phyloP scores from a whole-genome alignment of 148 eudicot genomes.

The Vaccinium vitisidaea region DNA sequence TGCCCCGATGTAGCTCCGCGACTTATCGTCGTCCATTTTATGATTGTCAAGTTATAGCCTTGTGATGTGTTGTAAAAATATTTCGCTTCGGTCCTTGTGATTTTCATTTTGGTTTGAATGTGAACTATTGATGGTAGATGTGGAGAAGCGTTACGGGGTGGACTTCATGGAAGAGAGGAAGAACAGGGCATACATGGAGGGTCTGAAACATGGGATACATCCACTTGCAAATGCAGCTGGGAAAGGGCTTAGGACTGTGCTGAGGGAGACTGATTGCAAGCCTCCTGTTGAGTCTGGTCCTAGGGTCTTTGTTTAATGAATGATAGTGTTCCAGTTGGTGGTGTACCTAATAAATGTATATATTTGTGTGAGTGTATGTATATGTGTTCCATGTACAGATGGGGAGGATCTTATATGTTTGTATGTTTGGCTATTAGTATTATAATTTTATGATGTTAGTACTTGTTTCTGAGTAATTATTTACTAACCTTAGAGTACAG shows the following conservation, averaged over 20 bases:
- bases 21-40: no score
- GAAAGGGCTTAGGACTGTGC: conserved; percentile 64
- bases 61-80: no score
- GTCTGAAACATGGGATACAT: conserved; percentile 62
- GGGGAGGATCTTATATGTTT: not conserved
- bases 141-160: conserved; percentile 47
- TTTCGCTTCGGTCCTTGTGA: not conserved
- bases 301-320: conserved; percentile 19
- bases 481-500: no score
- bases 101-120: not conserved
- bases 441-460: not conserved
- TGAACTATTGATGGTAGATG: conserved; percentile 28
- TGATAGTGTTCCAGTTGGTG: not conserved
- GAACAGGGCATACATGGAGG: conserved; percentile 64
- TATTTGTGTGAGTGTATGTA: not conserved
- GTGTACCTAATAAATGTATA: not conserved
- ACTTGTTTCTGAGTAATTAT: no score
- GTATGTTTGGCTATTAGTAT: not conserved
- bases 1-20: no score
- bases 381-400: not conserved
- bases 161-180: conserved; percentile 58
- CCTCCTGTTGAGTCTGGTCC: conserved; percentile 30
- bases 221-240: conserved; percentile 84
- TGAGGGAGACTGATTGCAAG: conserved; percentile 71
- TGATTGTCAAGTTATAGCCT: no score